These are phyloP conservation scores for Triticum timopheevii DNA, from an alignment of 176 grass and related monocot species.

Conservation along the genomic window DNA sequence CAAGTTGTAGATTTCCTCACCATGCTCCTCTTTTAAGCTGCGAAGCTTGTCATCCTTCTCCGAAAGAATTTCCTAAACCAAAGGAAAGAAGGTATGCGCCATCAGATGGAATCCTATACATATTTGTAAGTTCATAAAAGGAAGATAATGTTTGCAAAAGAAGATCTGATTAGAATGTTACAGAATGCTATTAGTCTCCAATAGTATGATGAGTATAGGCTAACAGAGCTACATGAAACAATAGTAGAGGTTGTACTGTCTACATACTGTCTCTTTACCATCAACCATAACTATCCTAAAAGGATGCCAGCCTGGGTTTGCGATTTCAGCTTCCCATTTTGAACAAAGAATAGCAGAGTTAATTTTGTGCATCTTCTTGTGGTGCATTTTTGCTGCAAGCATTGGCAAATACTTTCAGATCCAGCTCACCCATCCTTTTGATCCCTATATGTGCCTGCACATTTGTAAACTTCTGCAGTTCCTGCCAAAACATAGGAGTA, in stretches of 20 bases:
- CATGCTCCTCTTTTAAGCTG: conserved; percentile 32
- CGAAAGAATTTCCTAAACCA: conserved; percentile 32
- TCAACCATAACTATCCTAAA: too few relatives aligned
- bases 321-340: too few relatives aligned
- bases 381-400: conserved; percentile 32
- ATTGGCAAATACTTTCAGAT: conserved; percentile 39
- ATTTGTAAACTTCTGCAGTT: background rate
- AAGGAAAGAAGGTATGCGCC: too few relatives aligned
- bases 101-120: too few relatives aligned
- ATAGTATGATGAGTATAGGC: too few relatives aligned
- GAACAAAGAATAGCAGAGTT: too few relatives aligned
- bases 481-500: background rate
- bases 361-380: conserved; percentile 2
- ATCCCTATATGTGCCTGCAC: background rate
- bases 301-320: too few relatives aligned
- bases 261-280: too few relatives aligned
- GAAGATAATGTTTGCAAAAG: background rate
- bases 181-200: too few relatives aligned
- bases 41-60: conserved; percentile 38
- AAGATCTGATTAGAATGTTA: background rate
- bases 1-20: conserved; percentile 26
- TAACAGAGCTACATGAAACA: too few relatives aligned
- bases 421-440: conserved; percentile 60
- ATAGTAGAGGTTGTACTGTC: too few relatives aligned
- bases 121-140: too few relatives aligned